Base-by-base conservation (phyloP, 345 rosid species). In the Linum trigynum region DNA sequence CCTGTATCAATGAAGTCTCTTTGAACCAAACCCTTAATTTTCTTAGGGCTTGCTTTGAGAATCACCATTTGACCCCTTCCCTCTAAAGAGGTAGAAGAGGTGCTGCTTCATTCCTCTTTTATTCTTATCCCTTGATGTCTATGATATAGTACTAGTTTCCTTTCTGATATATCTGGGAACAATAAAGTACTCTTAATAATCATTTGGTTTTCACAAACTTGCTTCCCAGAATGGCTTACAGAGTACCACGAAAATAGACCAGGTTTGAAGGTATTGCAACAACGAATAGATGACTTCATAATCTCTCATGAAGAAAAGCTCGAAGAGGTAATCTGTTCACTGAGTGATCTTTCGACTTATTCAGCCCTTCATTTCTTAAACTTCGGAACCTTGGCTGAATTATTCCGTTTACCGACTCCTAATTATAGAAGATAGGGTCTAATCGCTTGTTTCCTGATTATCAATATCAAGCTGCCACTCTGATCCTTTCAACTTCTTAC, bases 271-370 rank as follows among this genome's bases (percentile, higher is more conserved):
- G 78, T 76, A 73, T 82, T 84, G 76, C 96, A 88, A 64, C 80
- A 84, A 76, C 82, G 86, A 71, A 82, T 88, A 16, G 97, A 94
- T 76, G 96, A 90, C 35, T 94, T 90, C 69, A 83, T 91, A 62
- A 72, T 63, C 65, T 74, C 75, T 40, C 90, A 94, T 3, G 99
- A 94, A 67, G 85, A 79, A 66, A 83, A 74, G 76, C 82, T 85
- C 67, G 97, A 88, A 36, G 78, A 86, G 92, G 97, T 94, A 79
- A 39, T 15, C 64, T 37, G 39, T 58, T 32, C 61, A 59, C 12
- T 15, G 11, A 36, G 35, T 14, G 45, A 63, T 61, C 53, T 70
- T 38, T 59, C 59, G 6, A 40, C 9, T 53, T 6, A 43, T 39
- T 23, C 5, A 3, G 38, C 43, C 9, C 10, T 9, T 57, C 38